Evolutionary conservation across 1,139 yeast genomes (phyloP).

Genomic region (Citeromyces siamensis): DNA sequence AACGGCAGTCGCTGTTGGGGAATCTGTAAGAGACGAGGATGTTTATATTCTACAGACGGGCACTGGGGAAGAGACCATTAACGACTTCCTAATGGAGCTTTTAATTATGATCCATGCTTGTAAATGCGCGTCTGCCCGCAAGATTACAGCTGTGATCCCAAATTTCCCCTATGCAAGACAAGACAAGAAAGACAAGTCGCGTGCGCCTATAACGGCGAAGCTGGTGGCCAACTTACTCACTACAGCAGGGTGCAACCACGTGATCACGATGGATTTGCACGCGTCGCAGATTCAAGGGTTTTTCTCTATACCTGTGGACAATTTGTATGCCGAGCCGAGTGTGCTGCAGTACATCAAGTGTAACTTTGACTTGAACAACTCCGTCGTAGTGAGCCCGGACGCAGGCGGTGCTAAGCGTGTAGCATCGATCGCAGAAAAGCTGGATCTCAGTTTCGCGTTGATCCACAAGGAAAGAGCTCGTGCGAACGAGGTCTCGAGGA

Average conservation of each 20-base stretch:
- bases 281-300: slow-evolving; percentile 83
- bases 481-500: slow-evolving; percentile 65
- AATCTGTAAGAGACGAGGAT: slow-evolving; percentile 69
- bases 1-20: slow-evolving; percentile 61
- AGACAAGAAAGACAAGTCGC: slow-evolving; percentile 68
- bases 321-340: slow-evolving; percentile 69
- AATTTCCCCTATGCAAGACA: slow-evolving; percentile 79
- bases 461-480: slow-evolving; percentile 75
- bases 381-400: slow-evolving; percentile 67
- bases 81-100: slow-evolving; percentile 62
- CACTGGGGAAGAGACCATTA: slow-evolving; percentile 47
- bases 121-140: slow-evolving; percentile 66
- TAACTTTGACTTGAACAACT: slow-evolving; percentile 29
- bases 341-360: slow-evolving; percentile 58
- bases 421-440: slow-evolving; percentile 65
- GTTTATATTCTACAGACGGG: slow-evolving; percentile 66
- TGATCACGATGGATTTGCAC: slow-evolving; percentile 74
- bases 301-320: slow-evolving; percentile 72
- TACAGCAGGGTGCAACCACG: slow-evolving; percentile 75
- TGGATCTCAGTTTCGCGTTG: slow-evolving; percentile 67
- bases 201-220: slow-evolving; percentile 79
- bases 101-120: slow-evolving; percentile 67
- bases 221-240: slow-evolving; percentile 63
- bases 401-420: slow-evolving; percentile 86
- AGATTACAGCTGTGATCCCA: slow-evolving; percentile 70